A percentile compares a stretch with the other conserved stretches of the same genome.
Conservation (phyloP, 805 yeast genomes). For the Debaryomyces tyrocola region DNA sequence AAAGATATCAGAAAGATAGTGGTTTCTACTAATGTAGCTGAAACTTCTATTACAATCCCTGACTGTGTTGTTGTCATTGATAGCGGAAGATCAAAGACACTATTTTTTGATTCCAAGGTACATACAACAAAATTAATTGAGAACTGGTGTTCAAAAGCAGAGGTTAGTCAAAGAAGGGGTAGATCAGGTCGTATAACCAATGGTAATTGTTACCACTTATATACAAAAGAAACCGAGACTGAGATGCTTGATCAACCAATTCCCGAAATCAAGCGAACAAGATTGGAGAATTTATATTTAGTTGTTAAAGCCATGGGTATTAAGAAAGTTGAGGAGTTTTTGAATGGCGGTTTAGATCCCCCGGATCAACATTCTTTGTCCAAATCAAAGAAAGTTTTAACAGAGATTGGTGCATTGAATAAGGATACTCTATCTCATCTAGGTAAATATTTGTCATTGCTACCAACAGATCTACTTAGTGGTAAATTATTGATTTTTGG, state of each 20-base stretch:
- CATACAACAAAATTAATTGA: conserved; percentile 75
- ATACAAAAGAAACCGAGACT: conserved; percentile 56
- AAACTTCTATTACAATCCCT: conserved; percentile 93
- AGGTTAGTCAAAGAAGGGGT: conserved; percentile 88
- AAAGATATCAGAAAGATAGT: conserved; percentile 69
- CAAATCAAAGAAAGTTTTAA: conserved; percentile 52
- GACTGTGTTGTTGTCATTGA: conserved; percentile 93
- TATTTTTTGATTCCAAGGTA: conserved; percentile 64
- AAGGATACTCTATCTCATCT: conserved; percentile 59
- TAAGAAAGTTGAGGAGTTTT: conserved; percentile 64
- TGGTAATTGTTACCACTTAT: conserved; percentile 82
- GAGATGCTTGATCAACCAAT: conserved; percentile 71
- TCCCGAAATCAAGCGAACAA: conserved; percentile 86
- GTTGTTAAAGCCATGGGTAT: conserved; percentile 90
- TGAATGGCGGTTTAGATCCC: conserved; percentile 77
- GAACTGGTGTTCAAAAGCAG: conserved; percentile 87
- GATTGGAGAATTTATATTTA: conserved; percentile 78
- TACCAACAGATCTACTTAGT: conserved; percentile 84
- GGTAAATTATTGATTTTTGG: conserved; percentile 82
- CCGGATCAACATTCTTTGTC: conserved; percentile 58
- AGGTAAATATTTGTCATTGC: conserved; percentile 74
- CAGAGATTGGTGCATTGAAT: conserved; percentile 71
- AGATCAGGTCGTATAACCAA: conserved; percentile 94
- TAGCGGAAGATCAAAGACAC: conserved; percentile 79
- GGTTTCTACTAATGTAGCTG: conserved; percentile 92